A percentile compares a stretch with the other conserved stretches of the same genome.
phyloP scores from a whole-genome alignment of 2,329 filamentous ascomycete genomes.

The Elsinoe fawcettii region DNA sequence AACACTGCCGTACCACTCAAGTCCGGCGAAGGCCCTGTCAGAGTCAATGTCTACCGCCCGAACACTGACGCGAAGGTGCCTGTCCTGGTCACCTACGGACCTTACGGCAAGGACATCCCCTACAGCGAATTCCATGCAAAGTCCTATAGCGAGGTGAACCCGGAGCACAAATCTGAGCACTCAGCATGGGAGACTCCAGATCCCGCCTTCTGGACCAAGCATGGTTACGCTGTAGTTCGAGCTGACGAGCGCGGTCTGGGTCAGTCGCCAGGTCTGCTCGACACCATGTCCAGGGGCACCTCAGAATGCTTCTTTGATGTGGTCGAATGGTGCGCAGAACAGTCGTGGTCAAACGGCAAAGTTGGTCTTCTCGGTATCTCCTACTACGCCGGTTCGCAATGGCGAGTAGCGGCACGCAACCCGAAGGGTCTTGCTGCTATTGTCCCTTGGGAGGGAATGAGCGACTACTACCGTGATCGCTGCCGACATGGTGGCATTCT shows the following conservation, averaged over 20 bases:
- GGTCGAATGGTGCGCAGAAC: slow-evolving; percentile 20
- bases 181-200: slow-evolving; percentile 41
- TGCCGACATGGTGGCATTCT: slow-evolving; percentile 35
- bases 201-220: slow-evolving; percentile 31
- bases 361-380: slow-evolving; percentile 41
- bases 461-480: slow-evolving; percentile 45
- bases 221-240: slow-evolving; percentile 29
- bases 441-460: slow-evolving; percentile 51
- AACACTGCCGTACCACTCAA: slow-evolving; percentile 27
- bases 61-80: slow-evolving; percentile 40
- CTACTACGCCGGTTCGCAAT: slow-evolving; percentile 49
- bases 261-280: slow-evolving; percentile 45
- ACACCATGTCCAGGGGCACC: slow-evolving; percentile 47
- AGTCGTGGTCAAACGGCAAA: slow-evolving; percentile 23
- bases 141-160: slow-evolving; percentile 39
- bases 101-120: slow-evolving; percentile 65
- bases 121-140: slow-evolving; percentile 50
- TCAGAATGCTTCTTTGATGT: slow-evolving; percentile 26
- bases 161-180: slow-evolving; percentile 34
- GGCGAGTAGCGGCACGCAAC: slow-evolving; percentile 46
- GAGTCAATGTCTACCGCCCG: slow-evolving; percentile 30
- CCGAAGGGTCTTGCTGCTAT: slow-evolving; percentile 46
- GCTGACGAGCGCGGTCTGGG: slow-evolving; percentile 46
- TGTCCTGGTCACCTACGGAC: slow-evolving; percentile 62
- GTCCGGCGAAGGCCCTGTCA: slow-evolving; percentile 26